Evolutionary conservation across 345 rosid species (phyloP).

Genomic region (Erodium maritimum): DNA sequence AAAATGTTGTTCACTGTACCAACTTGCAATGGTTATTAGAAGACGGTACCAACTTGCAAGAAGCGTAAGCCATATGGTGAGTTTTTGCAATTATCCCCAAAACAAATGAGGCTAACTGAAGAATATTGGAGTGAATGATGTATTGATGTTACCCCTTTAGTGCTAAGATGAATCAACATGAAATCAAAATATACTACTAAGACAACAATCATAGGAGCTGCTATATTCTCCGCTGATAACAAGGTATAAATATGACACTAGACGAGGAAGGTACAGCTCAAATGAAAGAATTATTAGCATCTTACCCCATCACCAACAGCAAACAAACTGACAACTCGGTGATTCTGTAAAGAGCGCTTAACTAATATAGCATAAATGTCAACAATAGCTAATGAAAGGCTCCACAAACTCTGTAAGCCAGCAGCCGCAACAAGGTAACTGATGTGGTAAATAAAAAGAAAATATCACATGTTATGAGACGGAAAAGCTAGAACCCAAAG

Average conservation of each 20-base stretch:
- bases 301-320: conserved; percentile 76
- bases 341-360: conserved; percentile 50
- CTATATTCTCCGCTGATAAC: not conserved
- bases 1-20: too few relatives aligned
- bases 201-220: not conserved
- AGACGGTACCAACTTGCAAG: too few relatives aligned
- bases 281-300: not conserved
- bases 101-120: too few relatives aligned
- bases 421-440: conserved; percentile 69
- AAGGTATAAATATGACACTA: not conserved
- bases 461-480: conserved; percentile 8
- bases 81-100: too few relatives aligned
- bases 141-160: too few relatives aligned
- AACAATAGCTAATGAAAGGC: conserved; percentile 3
- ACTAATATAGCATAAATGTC: not conserved
- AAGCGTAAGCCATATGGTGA: too few relatives aligned
- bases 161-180: too few relatives aligned
- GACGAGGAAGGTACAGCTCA: not conserved
- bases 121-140: too few relatives aligned
- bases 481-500: not conserved
- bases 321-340: conserved; percentile 35
- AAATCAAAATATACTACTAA: not conserved
- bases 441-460: conserved; percentile 21
- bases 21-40: too few relatives aligned
- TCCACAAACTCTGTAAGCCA: conserved; percentile 7